These are phyloP conservation scores for Magnolia changhungtana DNA, from an alignment of 164 flowering plant genomes.

Conservation along the genomic window DNA sequence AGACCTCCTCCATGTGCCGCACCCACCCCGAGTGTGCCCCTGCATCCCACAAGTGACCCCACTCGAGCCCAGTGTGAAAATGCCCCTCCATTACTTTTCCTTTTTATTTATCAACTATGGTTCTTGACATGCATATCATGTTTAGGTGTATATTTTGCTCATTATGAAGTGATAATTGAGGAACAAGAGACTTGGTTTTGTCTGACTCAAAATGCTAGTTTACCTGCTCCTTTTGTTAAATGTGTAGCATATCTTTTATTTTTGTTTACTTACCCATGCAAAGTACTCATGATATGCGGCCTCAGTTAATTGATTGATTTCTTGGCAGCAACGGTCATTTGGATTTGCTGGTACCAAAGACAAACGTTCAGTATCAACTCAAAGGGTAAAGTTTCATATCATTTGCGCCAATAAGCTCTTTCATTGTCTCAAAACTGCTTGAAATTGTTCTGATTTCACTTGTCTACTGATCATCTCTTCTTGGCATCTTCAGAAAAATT, in stretches of 20 bases:
- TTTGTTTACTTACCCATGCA: not conserved
- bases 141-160: not conserved
- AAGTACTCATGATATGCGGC: not conserved
- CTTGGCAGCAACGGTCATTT: constrained; percentile 78
- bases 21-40: no score
- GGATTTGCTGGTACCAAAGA: constrained; percentile 98
- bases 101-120: not conserved
- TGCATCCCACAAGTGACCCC: no score
- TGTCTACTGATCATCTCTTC: no score
- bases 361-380: constrained; percentile 88
- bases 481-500: no score
- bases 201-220: not conserved
- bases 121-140: not conserved
- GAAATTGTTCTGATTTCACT: no score
- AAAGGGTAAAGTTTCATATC: constrained; percentile 49
- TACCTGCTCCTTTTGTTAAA: not conserved
- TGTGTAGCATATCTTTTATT: not conserved
- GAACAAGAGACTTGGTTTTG: not conserved
- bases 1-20: no score
- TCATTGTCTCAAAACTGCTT: no score
- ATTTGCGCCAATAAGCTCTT: not conserved
- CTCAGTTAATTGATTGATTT: not conserved
- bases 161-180: not conserved
- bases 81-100: not conserved
- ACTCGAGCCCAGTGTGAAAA: no score